Conservation (phyloP, 2,329 filamentous ascomycete species). For the Botryotinia calthae region DNA sequence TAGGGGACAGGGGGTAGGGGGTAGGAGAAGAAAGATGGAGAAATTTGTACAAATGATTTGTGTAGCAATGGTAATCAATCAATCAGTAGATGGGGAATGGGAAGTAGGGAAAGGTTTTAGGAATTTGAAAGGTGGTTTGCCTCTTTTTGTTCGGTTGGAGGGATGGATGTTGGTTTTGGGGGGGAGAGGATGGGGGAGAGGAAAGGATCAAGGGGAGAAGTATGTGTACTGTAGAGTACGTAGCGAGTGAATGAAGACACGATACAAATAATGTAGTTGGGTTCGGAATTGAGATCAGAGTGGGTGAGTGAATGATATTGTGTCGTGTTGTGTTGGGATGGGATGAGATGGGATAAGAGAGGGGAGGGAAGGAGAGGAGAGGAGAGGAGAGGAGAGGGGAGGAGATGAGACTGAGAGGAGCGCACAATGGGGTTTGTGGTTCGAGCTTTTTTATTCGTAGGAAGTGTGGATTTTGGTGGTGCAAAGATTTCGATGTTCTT, state of each 20-base stretch:
- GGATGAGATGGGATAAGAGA: too few species aligned
- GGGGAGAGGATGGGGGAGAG: not conserved
- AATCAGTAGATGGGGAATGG: not conserved
- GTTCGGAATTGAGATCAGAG: not conserved
- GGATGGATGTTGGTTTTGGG: too few species aligned
- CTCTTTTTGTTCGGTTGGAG: too few species aligned
- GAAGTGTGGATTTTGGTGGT: not conserved
- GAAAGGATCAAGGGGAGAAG: not conserved
- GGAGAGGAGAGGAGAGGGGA: too few species aligned
- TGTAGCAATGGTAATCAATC: not conserved
- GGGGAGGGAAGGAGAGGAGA: too few species aligned
- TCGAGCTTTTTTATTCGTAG: not conserved
- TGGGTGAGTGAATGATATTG: too few species aligned
- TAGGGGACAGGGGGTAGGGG: too few species aligned
- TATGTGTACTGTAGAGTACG: constrained; percentile 6
- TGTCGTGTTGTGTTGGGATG: too few species aligned
- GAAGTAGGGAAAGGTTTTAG: not conserved
- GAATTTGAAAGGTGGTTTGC: not conserved
- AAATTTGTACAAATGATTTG: constrained; percentile 6
- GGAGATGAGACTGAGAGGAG: too few species aligned
- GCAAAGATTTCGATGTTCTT: not conserved
- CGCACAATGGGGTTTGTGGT: too few species aligned
- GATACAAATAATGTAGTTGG: not conserved
- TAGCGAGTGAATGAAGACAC: not conserved
- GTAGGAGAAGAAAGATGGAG: not conserved